Evolutionary conservation across 2,329 filamentous ascomycete species (phyloP), one percentile per base, ranked within the genome.

Genomic region (Ophiostoma triangulosporum): DNA sequence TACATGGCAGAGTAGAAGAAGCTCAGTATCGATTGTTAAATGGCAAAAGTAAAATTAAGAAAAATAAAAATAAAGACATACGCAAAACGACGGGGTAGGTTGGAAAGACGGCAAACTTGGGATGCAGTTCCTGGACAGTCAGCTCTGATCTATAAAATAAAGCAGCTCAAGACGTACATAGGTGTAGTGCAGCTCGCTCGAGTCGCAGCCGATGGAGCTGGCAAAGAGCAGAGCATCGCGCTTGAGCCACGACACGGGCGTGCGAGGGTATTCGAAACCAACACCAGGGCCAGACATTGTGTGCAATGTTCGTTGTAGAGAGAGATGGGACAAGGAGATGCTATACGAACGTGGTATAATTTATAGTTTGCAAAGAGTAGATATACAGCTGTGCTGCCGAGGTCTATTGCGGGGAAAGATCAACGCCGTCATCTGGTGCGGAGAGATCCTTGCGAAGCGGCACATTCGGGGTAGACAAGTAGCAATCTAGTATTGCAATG

Each of bases 111-210:
- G 84, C 70, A 67, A 96, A 96, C 55, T 86, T 77, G 46, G 89
- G 88, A 66, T 95, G 84, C 51, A 94, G 78, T 70, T 96, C 90
- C 87, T 91, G 59, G 49, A 3, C 2, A 2, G 24, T 48, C 12
- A 53, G 56, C 32, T 31, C 52, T 48, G 40, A 57, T n/a, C 4
- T 7, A 9, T 3, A 6, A 43, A 14, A 26, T 20, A 8, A 24
- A 45, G n/a, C 3, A n/a, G 3, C 22, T n/a, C 5, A 31, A 15
- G 26, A 7, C 78, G 56, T 75, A 93, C 88, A 63, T 89, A 96
- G 70, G 95, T 82, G 66, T 91, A 95, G 66, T 95, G 88, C 64
- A 95, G 80, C 74, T 96, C 90, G 62, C 95, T 83, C n/a, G 77
- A 76, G 12, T 80, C 91, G 64, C 58, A 83, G 54, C 90, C 90